These are phyloP conservation scores for Gymnopus androsaceus DNA, from an alignment of 1,284 basidiomycete genomes.

Conservation along the genomic window DNA sequence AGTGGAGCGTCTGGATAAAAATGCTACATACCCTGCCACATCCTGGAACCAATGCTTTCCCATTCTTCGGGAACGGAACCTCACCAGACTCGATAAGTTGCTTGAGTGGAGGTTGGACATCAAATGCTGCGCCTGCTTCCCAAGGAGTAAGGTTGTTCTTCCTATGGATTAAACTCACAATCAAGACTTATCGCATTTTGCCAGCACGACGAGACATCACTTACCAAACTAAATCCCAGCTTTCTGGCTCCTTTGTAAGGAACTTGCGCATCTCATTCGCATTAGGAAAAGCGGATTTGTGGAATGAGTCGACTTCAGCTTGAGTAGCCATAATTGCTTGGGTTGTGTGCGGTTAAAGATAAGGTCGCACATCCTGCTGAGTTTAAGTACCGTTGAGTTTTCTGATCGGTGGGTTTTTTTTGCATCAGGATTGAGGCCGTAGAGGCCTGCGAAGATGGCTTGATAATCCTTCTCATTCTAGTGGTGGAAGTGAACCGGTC, in stretches of 20 bases:
- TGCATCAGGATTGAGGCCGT: too few relatives aligned
- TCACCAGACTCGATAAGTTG: slow-evolving; percentile 51
- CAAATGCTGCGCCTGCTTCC: slow-evolving; percentile 52
- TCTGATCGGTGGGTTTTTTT: too few relatives aligned
- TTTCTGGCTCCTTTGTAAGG: not conserved
- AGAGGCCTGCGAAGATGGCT: too few relatives aligned
- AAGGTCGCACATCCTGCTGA: too few relatives aligned
- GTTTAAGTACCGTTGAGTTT: too few relatives aligned
- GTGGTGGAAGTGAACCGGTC: too few relatives aligned
- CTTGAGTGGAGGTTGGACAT: slow-evolving; percentile 54
- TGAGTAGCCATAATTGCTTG: too few relatives aligned
- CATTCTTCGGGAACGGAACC: slow-evolving; percentile 51
- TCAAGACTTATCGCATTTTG: not conserved
- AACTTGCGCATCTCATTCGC: slow-evolving; percentile 7
- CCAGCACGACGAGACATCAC: not conserved
- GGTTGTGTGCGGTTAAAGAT: too few relatives aligned
- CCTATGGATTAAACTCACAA: not conserved
- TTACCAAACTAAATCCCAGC: slow-evolving; percentile 2
- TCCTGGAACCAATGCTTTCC: slow-evolving; percentile 69
- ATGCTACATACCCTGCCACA: slow-evolving; percentile 59
- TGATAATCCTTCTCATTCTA: too few relatives aligned
- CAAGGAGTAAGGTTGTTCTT: slow-evolving; percentile 53
- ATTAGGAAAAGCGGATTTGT: slow-evolving; percentile 5
- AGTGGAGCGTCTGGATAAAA: too few relatives aligned
- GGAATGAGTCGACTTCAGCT: slow-evolving; percentile 6